Percentiles rank a stretch among this genome's conserved stretches.
Evolutionary conservation across 345 rosid species (phyloP).

Genomic region (Psidium guajava): DNA sequence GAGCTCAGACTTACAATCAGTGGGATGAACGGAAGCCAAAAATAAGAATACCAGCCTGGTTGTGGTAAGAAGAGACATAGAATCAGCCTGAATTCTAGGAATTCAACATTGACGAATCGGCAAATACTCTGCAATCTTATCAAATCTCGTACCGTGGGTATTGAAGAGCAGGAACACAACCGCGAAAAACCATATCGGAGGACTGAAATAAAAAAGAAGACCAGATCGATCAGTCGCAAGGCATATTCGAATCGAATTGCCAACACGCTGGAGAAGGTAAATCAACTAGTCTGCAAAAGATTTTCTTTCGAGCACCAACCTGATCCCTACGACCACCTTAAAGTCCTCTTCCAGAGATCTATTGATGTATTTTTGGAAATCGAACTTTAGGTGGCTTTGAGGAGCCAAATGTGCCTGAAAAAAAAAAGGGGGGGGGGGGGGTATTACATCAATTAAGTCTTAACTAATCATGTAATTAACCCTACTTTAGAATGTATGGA

Average conservation of each 20-base stretch:
- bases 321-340: constrained; percentile 74
- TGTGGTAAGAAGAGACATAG: not conserved
- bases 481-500: not conserved
- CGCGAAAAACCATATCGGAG: constrained; percentile 69
- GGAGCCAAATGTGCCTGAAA: constrained; percentile 85
- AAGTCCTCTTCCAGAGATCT: constrained; percentile 91
- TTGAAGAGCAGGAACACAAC: constrained; percentile 59
- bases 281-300: not conserved
- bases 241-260: not conserved
- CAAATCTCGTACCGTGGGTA: constrained; percentile 42
- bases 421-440: no score
- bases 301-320: constrained; percentile 17
- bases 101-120: not conserved
- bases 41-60: constrained; percentile 62
- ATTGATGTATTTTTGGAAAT: constrained; percentile 76
- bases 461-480: not conserved
- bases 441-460: not conserved
- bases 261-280: not conserved
- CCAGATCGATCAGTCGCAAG: not conserved
- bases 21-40: constrained; percentile 87
- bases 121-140: not conserved
- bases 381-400: constrained; percentile 43
- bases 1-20: constrained; percentile 45
- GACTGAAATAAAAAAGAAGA: constrained; percentile 24
- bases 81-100: not conserved